phyloP scores from a whole-genome alignment of 495 filamentous ascomycete species.

The Hypomontagnella submonticulosa region DNA sequence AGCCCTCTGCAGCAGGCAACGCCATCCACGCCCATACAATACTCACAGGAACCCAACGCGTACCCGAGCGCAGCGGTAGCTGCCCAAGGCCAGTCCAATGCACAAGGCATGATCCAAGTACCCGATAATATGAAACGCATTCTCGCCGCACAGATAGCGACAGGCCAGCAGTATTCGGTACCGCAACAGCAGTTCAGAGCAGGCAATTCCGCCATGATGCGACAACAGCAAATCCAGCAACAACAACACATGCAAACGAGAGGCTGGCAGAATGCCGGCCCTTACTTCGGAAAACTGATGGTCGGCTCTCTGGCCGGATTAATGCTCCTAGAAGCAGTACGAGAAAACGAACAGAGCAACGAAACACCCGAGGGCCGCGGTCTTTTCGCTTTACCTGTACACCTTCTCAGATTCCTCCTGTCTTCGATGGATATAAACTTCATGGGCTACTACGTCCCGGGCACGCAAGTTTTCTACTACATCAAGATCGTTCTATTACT shows the following conservation, averaged over 20 bases:
- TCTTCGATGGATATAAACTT: constrained; percentile 56
- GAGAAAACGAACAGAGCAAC: constrained; percentile 64
- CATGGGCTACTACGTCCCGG: constrained; percentile 59
- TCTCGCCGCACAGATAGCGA: constrained; percentile 58
- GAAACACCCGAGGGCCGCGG: constrained; percentile 73
- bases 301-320: constrained; percentile 89
- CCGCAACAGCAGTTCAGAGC: constrained; percentile 51
- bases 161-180: constrained; percentile 59
- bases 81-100: constrained; percentile 48
- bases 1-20: constrained; percentile 54
- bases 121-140: constrained; percentile 82
- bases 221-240: constrained; percentile 61
- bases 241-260: constrained; percentile 54
- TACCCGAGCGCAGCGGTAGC: constrained; percentile 47
- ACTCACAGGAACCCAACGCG: constrained; percentile 54
- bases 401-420: constrained; percentile 58
- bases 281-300: constrained; percentile 80
- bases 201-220: constrained; percentile 50
- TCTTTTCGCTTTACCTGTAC: constrained; percentile 73
- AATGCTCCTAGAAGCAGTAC: constrained; percentile 86
- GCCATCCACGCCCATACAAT: constrained; percentile 60
- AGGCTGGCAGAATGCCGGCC: constrained; percentile 55
- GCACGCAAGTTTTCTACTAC: constrained; percentile 53
- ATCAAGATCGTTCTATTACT: constrained; percentile 72
- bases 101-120: constrained; percentile 79